These are phyloP conservation scores for Pisolithus albus DNA, from an alignment of 768 basidiomycete species.

Conservation along the genomic window DNA sequence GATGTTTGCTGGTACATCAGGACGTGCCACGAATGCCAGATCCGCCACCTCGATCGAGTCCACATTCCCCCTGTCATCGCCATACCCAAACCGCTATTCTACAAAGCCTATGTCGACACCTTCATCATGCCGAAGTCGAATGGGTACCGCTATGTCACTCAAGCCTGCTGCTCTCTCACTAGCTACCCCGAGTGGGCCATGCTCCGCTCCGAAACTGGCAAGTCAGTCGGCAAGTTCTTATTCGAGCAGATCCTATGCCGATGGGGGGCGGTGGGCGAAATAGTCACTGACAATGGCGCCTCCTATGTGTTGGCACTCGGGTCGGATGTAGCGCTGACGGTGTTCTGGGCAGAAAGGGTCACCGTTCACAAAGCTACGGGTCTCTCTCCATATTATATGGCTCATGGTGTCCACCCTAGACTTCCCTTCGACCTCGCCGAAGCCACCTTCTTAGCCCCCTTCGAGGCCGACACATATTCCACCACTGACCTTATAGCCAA, in stretches of 20 bases:
- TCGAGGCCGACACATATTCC: slow-evolving; percentile 8
- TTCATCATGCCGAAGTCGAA: slow-evolving; percentile 2
- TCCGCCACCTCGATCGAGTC: slow-evolving; percentile 19
- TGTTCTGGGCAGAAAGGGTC: slow-evolving; percentile 19
- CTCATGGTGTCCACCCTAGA: slow-evolving; percentile 6
- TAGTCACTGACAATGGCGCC: neutral
- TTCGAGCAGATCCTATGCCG: slow-evolving; percentile 16
- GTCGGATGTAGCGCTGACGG: slow-evolving; percentile 16
- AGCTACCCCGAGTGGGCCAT: slow-evolving; percentile 23
- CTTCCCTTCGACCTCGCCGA: slow-evolving; percentile 29
- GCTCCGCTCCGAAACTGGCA: slow-evolving; percentile 16
- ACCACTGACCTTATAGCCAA: slow-evolving; percentile 17
- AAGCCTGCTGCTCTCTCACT: neutral
- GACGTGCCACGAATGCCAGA: slow-evolving; percentile 29
- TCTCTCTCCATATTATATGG: slow-evolving; percentile 20
- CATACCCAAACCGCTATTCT: slow-evolving; percentile 6
- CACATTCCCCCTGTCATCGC: slow-evolving; percentile 10
- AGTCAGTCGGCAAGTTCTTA: slow-evolving; percentile 8
- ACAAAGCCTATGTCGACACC: neutral
- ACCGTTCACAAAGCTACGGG: slow-evolving; percentile 16
- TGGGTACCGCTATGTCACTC: slow-evolving; percentile 13
- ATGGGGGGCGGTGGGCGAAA: neutral
- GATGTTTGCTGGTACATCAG: slow-evolving; percentile 16
- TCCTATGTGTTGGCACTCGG: neutral
- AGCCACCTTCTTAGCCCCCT: slow-evolving; percentile 25